These are phyloP conservation scores for Beauveria medogensis DNA, from an alignment of 2,329 filamentous ascomycete species.

Conservation along the genomic window DNA sequence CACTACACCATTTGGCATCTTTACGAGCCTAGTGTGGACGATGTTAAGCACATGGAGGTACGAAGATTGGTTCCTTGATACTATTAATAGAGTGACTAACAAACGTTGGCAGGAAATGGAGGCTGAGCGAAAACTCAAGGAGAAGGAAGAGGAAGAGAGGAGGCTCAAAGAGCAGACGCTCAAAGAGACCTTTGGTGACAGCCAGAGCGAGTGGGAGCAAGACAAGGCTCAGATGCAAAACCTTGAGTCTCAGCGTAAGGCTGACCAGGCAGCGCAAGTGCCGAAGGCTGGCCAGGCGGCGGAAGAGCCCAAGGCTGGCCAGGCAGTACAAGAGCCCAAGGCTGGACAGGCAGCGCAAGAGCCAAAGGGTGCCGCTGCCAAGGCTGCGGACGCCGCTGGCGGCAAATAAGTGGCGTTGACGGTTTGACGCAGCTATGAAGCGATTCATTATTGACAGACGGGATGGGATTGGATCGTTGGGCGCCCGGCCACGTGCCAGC, in stretches of 20 bases:
- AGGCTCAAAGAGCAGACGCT: slow-evolving; percentile 68
- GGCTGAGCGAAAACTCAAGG: slow-evolving; percentile 62
- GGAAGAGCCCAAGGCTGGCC: no score
- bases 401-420: slow-evolving; percentile 1
- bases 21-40: slow-evolving; percentile 97
- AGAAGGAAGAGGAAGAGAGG: slow-evolving; percentile 67
- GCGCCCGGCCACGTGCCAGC: background rate
- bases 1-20: slow-evolving; percentile 99
- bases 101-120: slow-evolving; percentile 69
- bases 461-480: background rate
- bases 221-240: slow-evolving; percentile 76
- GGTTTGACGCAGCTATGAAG: background rate
- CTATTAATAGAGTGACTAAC: slow-evolving; percentile 12
- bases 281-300: background rate
- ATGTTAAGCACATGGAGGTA: slow-evolving; percentile 92
- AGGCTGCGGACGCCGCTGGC: slow-evolving; percentile 10
- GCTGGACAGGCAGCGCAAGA: slow-evolving; percentile 3
- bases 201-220: slow-evolving; percentile 76
- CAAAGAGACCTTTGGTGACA: slow-evolving; percentile 70
- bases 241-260: slow-evolving; percentile 31
- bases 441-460: background rate
- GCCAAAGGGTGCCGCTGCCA: slow-evolving; percentile 7
- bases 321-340: background rate
- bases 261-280: background rate
- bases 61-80: background rate